Evolutionary conservation across 352 stramenopile species (phyloP).

Genomic region (Thalassiosira exigua): DNA sequence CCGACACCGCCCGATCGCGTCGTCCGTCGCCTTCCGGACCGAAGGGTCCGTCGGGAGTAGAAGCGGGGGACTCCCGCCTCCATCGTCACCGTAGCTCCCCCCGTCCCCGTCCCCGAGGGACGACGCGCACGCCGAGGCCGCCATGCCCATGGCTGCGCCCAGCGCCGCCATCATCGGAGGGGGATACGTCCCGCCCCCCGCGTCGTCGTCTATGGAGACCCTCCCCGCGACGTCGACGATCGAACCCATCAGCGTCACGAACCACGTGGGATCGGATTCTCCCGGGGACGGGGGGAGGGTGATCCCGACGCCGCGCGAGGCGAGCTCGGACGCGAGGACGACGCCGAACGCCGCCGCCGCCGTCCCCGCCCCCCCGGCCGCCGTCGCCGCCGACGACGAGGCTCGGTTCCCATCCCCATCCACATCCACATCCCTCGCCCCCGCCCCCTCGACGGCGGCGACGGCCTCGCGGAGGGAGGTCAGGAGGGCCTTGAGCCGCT

Average conservation of each 20-base stretch:
- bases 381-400: not conserved
- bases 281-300: slow-evolving; percentile 1
- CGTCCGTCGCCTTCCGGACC: not conserved
- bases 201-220: slow-evolving; percentile 27
- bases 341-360: slow-evolving; percentile 3
- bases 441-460: not conserved
- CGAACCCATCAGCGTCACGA: slow-evolving; percentile 21
- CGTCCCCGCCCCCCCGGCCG: no score
- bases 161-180: slow-evolving; percentile 37
- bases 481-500: slow-evolving; percentile 35
- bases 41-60: not conserved
- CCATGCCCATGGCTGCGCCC: slow-evolving; percentile 37
- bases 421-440: not conserved
- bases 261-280: slow-evolving; percentile 2
- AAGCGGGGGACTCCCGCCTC: not conserved
- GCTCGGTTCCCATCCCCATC: no score
- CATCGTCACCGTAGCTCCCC: not conserved
- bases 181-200: slow-evolving; percentile 6
- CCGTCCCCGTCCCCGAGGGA: not conserved
- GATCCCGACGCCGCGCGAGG: slow-evolving; percentile 27
- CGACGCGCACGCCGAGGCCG: slow-evolving; percentile 8
- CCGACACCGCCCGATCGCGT: slow-evolving; percentile 43
- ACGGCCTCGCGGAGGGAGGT: slow-evolving; percentile 41
- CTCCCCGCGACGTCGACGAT: slow-evolving; percentile 35
- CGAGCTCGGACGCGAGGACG: slow-evolving; percentile 33